phyloP scores from a whole-genome alignment of 108 stramenopile species.

The Fistulifera pelliculosa region DNA sequence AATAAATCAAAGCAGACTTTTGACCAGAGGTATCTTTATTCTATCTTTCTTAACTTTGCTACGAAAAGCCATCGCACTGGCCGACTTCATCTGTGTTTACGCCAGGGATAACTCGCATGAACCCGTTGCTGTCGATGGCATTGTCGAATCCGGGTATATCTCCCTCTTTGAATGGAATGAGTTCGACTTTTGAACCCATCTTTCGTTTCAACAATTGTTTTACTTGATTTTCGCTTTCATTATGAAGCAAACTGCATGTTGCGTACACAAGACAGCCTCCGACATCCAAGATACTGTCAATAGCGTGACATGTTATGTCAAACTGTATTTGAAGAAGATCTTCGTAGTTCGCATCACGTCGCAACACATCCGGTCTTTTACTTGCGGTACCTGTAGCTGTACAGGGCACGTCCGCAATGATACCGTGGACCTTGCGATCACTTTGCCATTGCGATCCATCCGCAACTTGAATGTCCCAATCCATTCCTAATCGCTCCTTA shows the following conservation, averaged over 20 bases:
- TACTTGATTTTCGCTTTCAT: conserved; percentile 75
- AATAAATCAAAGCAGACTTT: background rate
- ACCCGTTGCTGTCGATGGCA: conserved; percentile 70
- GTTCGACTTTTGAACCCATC: conserved; percentile 19
- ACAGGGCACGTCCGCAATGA: conserved; percentile 76
- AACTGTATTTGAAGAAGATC: conserved; percentile 46
- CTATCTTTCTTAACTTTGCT: conserved; percentile 32
- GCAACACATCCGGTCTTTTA: conserved; percentile 68
- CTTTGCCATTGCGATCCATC: conserved; percentile 52
- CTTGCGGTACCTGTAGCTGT: conserved; percentile 71
- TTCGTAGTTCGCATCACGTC: conserved; percentile 22
- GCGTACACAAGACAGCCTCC: conserved; percentile 77
- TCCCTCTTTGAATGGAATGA: conserved; percentile 42
- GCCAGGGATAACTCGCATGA: conserved; percentile 67
- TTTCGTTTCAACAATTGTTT: conserved; percentile 35
- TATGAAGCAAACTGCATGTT: conserved; percentile 60
- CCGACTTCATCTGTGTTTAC: conserved; percentile 24
- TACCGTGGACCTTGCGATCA: conserved; percentile 27
- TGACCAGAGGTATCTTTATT: background rate
- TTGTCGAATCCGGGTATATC: conserved; percentile 78
- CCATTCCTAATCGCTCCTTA: conserved; percentile 34
- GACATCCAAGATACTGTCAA: conserved; percentile 40
- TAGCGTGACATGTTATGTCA: conserved; percentile 47
- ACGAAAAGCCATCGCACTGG: conserved; percentile 79
- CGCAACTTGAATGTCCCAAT: conserved; percentile 45